phyloP scores from a whole-genome alignment of 2,329 filamentous ascomycete species.

The Fusarium sp. region DNA sequence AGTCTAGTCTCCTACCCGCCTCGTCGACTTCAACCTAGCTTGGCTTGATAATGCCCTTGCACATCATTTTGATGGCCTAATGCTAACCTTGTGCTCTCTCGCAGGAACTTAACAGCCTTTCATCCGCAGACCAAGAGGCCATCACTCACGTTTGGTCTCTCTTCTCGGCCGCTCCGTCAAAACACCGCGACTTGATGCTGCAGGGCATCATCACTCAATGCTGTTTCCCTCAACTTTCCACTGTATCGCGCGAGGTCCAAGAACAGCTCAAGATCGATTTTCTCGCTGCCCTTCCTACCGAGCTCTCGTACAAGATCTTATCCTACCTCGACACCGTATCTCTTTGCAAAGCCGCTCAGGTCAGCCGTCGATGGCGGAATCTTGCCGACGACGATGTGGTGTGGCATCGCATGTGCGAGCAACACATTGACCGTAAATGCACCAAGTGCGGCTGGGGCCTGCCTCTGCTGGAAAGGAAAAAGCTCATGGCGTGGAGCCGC shows the following conservation, averaged over 20 bases:
- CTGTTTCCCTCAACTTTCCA: slow-evolving; percentile 96
- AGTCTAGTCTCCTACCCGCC: slow-evolving; percentile 41
- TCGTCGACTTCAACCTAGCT: not conserved
- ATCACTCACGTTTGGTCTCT: slow-evolving; percentile 98
- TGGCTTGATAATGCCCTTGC: not conserved
- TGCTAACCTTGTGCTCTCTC: slow-evolving; percentile 2
- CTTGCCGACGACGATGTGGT: slow-evolving; percentile 97
- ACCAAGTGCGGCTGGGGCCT: slow-evolving; percentile 96
- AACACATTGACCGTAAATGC: slow-evolving; percentile 93
- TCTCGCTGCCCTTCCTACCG: slow-evolving; percentile 83
- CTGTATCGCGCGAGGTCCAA: slow-evolving; percentile 87
- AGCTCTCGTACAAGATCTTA: slow-evolving; percentile 92
- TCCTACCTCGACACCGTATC: slow-evolving; percentile 93
- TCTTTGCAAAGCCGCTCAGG: slow-evolving; percentile 93
- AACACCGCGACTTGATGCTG: slow-evolving; percentile 94
- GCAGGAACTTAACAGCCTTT: slow-evolving; percentile 82
- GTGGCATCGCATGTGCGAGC: slow-evolving; percentile 97
- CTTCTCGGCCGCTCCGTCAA: slow-evolving; percentile 93
- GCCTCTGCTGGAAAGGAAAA: slow-evolving; percentile 87
- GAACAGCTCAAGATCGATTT: slow-evolving; percentile 99
- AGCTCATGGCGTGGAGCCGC: slow-evolving; percentile 84
- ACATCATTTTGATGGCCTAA: not conserved
- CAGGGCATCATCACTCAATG: slow-evolving; percentile 96
- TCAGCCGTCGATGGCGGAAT: slow-evolving; percentile 86
- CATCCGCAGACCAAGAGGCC: slow-evolving; percentile 87